These are phyloP conservation scores for Curvularia spicifera DNA, from an alignment of 2,329 filamentous ascomycete species.

Conservation along the genomic window DNA sequence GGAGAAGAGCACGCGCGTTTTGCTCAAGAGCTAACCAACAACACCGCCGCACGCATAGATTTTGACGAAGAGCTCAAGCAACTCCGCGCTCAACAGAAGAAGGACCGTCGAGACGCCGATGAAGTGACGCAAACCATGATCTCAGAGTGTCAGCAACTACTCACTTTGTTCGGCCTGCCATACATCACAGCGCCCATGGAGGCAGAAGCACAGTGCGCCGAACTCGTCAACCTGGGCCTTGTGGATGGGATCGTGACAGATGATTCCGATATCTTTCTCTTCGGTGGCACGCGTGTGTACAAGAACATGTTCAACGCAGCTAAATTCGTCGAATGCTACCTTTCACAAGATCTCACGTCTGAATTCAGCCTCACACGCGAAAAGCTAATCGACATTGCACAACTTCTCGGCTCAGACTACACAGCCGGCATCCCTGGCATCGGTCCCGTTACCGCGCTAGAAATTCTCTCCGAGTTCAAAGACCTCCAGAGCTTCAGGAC, in stretches of 20 bases:
- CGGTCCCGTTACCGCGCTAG: conserved; percentile 91
- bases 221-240: conserved; percentile 82
- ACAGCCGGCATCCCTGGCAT: conserved; percentile 90
- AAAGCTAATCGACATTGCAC: conserved; percentile 87
- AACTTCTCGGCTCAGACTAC: conserved; percentile 92
- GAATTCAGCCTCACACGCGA: conserved; percentile 87
- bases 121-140: conserved; percentile 98
- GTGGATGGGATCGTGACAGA: conserved; percentile 98
- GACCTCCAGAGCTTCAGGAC: conserved; percentile 77
- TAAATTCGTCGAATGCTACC: conserved; percentile 97
- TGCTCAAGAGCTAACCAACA: conserved; percentile 82
- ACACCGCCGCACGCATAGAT: conserved; percentile 69
- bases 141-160: conserved; percentile 87
- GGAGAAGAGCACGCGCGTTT: conserved; percentile 94
- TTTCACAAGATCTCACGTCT: conserved; percentile 80
- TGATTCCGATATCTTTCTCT: conserved; percentile 94
- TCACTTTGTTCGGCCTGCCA: conserved; percentile 88
- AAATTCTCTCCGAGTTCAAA: conserved; percentile 90
- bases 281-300: conserved; percentile 94
- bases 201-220: conserved; percentile 95
- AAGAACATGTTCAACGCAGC: conserved; percentile 99
- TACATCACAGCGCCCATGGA: conserved; percentile 99
- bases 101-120: conserved; percentile 92
- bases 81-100: conserved; percentile 91
- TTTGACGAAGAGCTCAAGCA: conserved; percentile 89